Evolutionary conservation across 768 basidiomycete species (phyloP).

Genomic region (Fomitopsis serialis): DNA sequence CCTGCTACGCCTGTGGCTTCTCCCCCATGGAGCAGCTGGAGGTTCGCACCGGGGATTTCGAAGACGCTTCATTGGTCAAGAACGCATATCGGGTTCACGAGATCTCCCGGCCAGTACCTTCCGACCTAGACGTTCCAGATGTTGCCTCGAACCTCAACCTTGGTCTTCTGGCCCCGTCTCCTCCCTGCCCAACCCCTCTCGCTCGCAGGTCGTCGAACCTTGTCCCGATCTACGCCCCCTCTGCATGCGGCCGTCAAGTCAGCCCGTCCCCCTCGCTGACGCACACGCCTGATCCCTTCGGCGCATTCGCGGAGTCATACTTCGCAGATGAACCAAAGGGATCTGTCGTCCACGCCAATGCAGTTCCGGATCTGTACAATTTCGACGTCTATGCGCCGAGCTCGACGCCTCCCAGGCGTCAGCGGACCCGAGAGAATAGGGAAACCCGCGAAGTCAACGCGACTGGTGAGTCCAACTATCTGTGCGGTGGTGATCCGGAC

Average conservation of each 20-base stretch:
- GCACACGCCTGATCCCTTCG: slow-evolving; percentile 6
- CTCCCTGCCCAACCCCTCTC: background rate
- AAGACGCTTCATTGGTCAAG: too few relatives aligned
- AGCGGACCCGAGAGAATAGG: too few relatives aligned
- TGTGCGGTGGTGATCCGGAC: background rate
- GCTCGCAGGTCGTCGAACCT: too few relatives aligned
- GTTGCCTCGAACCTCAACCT: background rate
- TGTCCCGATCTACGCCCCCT: background rate
- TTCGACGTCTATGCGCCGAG: slow-evolving; percentile 4
- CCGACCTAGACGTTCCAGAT: background rate
- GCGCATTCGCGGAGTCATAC: slow-evolving; percentile 3
- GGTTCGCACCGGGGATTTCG: background rate
- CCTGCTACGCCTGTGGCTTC: background rate
- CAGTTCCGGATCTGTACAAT: slow-evolving; percentile 6
- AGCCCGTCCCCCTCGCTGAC: background rate
- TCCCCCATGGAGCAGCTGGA: background rate
- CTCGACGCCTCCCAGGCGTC: background rate
- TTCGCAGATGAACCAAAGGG: slow-evolving; percentile 3
- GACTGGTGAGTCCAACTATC: background rate
- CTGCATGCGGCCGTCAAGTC: background rate
- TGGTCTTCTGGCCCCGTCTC: background rate
- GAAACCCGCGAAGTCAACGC: too few relatives aligned
- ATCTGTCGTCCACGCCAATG: background rate
- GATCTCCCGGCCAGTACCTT: background rate
- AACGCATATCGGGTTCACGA: background rate